These are phyloP conservation scores for Solanum verrucosum DNA, from an alignment of 257 asterid genomes.

Conservation along the genomic window DNA sequence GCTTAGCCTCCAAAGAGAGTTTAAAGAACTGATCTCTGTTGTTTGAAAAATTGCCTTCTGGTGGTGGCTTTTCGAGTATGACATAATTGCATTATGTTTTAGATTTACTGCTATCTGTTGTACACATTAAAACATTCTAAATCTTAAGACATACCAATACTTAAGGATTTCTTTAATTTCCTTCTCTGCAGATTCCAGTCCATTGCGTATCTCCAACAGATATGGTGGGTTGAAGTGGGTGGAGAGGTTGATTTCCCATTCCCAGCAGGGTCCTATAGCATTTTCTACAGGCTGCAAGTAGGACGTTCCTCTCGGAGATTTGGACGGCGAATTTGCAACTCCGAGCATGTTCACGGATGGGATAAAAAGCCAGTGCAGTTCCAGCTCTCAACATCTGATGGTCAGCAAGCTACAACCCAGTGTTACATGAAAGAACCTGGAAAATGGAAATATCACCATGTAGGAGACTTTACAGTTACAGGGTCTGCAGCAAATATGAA, in stretches of 20 bases:
- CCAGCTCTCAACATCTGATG: constrained; percentile 69
- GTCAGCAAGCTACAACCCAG: constrained; percentile 65
- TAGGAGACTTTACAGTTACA: constrained; percentile 56
- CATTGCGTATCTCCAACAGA: constrained; percentile 89
- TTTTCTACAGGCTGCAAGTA: constrained; percentile 67
- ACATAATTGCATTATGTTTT: neutral
- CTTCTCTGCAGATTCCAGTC: constrained; percentile 41
- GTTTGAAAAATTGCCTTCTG: neutral
- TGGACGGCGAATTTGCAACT: constrained; percentile 54
- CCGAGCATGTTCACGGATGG: constrained; percentile 92
- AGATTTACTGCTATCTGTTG: neutral
- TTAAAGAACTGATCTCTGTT: neutral
- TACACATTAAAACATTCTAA: too few species aligned
- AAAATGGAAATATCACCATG: constrained; percentile 61
- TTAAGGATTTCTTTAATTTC: neutral
- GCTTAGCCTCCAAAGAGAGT: neutral
- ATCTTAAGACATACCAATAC: neutral
- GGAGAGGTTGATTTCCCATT: constrained; percentile 90
- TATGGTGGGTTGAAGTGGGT: constrained; percentile 88
- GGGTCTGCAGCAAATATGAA: constrained; percentile 24
- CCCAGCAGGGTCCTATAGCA: constrained; percentile 75
- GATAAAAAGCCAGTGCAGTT: constrained; percentile 70
- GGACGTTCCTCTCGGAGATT: constrained; percentile 58
- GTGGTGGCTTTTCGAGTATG: neutral
- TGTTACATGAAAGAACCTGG: constrained; percentile 73